Conservation (phyloP, 1,284 basidiomycete genomes). For the Tilletia setariae region DNA sequence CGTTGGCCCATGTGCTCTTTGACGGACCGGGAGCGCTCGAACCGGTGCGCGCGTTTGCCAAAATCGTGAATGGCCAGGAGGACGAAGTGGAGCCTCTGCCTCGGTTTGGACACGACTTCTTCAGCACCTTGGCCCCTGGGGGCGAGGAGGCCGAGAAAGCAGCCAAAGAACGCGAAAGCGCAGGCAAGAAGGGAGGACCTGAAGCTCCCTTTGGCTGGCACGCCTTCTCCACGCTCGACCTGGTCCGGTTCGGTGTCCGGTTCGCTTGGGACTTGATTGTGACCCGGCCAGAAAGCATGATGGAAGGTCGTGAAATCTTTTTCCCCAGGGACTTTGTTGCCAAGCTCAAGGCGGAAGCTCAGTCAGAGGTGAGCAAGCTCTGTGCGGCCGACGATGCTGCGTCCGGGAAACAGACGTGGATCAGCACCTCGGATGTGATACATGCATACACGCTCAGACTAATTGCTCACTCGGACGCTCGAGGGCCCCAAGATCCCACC, state of each 20-base stretch:
- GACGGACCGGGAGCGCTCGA: neutral
- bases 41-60: neutral
- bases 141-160: neutral
- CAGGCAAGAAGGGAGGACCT: neutral
- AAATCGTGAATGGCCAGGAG: neutral
- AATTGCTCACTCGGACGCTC: neutral
- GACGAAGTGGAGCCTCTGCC: neutral
- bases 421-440: neutral
- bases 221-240: neutral
- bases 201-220: neutral
- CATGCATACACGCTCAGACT: neutral
- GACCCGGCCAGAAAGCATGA: constrained; percentile 2
- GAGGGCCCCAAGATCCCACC: neutral
- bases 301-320: constrained; percentile 2
- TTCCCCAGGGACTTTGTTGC: neutral
- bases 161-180: neutral
- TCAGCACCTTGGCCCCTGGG: neutral
- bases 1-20: neutral
- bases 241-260: neutral
- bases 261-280: neutral
- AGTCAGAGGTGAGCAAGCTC: neutral
- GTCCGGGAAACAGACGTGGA: neutral
- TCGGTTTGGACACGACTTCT: constrained; percentile 1
- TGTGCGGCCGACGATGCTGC: neutral
- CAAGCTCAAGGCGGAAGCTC: neutral